Percentiles rank a stretch among this genome's conserved stretches.
These are phyloP conservation scores for Candida glaebosa DNA, from an alignment of 805 yeast species.

Conservation along the genomic window DNA sequence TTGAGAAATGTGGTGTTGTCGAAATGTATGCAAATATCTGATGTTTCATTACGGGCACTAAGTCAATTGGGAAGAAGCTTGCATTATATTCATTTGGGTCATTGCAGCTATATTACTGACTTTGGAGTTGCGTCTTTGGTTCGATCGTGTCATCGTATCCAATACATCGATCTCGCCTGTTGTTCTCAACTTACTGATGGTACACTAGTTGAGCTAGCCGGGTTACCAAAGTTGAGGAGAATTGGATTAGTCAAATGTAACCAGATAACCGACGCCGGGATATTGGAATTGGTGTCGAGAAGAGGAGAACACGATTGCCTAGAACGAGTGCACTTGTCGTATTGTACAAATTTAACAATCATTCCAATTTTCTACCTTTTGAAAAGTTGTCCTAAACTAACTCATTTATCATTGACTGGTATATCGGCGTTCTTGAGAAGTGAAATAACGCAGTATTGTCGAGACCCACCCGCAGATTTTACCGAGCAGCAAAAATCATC, in stretches of 20 bases:
- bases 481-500: conserved; percentile 78
- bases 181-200: conserved; percentile 85
- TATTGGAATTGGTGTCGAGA: conserved; percentile 60
- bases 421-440: conserved; percentile 82
- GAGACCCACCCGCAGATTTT: conserved; percentile 91
- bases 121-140: conserved; percentile 75
- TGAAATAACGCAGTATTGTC: conserved; percentile 82
- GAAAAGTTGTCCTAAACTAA: conserved; percentile 77
- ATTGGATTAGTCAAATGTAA: conserved; percentile 92
- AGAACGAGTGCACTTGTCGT: conserved; percentile 90
- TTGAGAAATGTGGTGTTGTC: conserved; percentile 84
- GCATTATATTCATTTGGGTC: conserved; percentile 91
- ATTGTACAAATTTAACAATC: conserved; percentile 77
- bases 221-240: conserved; percentile 75
- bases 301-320: conserved; percentile 75
- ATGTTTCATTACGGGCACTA: conserved; percentile 68
- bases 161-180: conserved; percentile 93
- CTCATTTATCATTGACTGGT: conserved; percentile 91
- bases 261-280: conserved; percentile 82
- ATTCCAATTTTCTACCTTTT: conserved; percentile 74
- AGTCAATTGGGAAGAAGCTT: conserved; percentile 72
- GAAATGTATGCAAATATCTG: conserved; percentile 85
- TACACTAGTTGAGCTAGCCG: conserved; percentile 72
- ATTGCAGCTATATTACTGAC: conserved; percentile 88
- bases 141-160: conserved; percentile 76